Percentiles rank a stretch among this genome's conserved stretches.
Conservation (phyloP, 2,329 filamentous ascomycete species). For the Colletotrichum tanaceti region DNA sequence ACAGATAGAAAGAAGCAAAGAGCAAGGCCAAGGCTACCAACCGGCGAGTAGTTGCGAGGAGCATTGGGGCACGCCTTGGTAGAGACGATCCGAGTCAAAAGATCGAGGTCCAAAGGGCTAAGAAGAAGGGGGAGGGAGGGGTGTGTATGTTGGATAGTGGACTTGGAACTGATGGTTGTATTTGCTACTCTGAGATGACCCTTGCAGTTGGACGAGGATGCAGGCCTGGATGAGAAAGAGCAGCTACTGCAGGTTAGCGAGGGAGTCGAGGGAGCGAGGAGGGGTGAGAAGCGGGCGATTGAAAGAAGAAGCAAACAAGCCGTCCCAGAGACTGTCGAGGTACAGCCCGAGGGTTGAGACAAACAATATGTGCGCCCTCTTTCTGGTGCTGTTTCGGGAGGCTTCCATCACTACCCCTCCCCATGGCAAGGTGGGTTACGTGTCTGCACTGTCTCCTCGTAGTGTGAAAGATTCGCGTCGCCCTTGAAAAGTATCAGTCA, state of each 20-base stretch:
- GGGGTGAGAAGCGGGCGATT: slow-evolving; percentile 14
- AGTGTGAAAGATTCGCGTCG: not conserved
- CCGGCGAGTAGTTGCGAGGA: not conserved
- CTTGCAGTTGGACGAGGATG: slow-evolving; percentile 34
- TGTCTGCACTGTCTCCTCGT: not conserved
- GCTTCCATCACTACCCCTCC: slow-evolving; percentile 55
- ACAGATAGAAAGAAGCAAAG: slow-evolving; percentile 30
- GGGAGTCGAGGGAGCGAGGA: slow-evolving; percentile 11
- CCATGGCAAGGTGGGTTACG: slow-evolving; percentile 50
- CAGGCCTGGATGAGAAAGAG: slow-evolving; percentile 14
- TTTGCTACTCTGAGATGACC: slow-evolving; percentile 22
- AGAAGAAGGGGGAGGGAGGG: not conserved
- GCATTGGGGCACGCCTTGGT: not conserved
- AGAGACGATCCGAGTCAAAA: not conserved
- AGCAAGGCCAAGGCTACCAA: slow-evolving; percentile 20
- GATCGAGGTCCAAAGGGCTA: slow-evolving; percentile 5
- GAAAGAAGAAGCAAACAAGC: slow-evolving; percentile 28
- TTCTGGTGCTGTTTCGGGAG: slow-evolving; percentile 42
- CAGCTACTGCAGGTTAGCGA: slow-evolving; percentile 29
- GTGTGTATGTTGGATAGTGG: no score
- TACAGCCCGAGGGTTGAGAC: slow-evolving; percentile 17
- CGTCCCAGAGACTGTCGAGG: slow-evolving; percentile 31
- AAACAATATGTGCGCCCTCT: not conserved
- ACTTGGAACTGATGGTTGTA: slow-evolving; percentile 4
- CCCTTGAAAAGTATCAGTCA: no score